Base-by-base conservation (phyloP, 768 basidiomycete species). In the Phaffia australis region DNA sequence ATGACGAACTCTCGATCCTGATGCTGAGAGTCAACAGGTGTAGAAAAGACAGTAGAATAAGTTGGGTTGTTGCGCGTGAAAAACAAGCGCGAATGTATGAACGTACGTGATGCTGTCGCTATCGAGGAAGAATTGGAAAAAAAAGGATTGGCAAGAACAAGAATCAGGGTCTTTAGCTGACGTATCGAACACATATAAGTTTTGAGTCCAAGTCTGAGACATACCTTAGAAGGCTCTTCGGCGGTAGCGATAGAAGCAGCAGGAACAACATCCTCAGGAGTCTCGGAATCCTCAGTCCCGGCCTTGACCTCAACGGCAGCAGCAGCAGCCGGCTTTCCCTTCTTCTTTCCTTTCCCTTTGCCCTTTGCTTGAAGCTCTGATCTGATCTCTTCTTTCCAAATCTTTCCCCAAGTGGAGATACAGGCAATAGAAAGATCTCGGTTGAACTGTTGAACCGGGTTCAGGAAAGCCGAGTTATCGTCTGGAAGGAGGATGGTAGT, bases 381-480 rank as follows among this genome's bases (percentile, higher is more conserved):
- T 46, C 72, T 61, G 15, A 69, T 42, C 51, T 72, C 72, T 30
- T 73, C 74, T 57, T 73, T 71, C 64, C 74, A 61, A 64, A 84
- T 79, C 72, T 92, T 87, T 67, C 87, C 86, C 91, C 91, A 99
- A 3, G 85, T 83, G 35, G 85, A 81, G 64, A 99, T 97, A 70
- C 87, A 87, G 25, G 91, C 89, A 52, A 97, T 85, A 70, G 88
- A 91, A 56, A 89, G 76, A 77, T 99, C 95, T 49, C 95, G 82
- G 78, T 99, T 99, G 80, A 95, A 99, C 76, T 99, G 90, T 74
- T 99, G 95, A 16, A 97, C 87, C 7, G 95, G 94, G 74, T 99
- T 99, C 68, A 98, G 78, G 76, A 99, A 99, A 2, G 93, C 89
- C 65, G 88, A 87, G 69, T 89, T 87, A 63, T 78, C 78, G 56